Evolutionary conservation across 2,329 filamentous ascomycete genomes (phyloP).

Genomic region (Ceratocystis diversiconidia): DNA sequence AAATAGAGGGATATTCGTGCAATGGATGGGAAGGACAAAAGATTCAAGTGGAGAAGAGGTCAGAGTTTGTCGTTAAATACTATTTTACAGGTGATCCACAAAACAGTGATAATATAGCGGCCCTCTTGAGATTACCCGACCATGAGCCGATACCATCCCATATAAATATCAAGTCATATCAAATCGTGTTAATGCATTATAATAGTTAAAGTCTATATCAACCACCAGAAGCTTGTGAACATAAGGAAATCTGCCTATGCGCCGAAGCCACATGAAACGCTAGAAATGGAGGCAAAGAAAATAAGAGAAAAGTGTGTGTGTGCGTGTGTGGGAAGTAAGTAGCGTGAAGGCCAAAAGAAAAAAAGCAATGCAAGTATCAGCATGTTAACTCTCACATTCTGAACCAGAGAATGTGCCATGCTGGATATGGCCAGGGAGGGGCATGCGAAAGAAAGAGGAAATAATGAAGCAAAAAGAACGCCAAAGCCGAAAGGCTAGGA

Average conservation of each 20-base stretch:
- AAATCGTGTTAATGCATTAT: neutral
- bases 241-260: neutral
- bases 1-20: neutral
- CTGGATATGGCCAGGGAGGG: neutral
- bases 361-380: neutral
- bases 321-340: neutral
- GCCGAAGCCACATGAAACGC: neutral
- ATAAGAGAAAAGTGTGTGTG: neutral
- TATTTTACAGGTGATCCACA: neutral
- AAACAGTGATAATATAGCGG: neutral
- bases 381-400: neutral
- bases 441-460: neutral
- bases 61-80: conserved; percentile 7
- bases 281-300: neutral
- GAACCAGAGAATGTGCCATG: neutral
- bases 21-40: neutral
- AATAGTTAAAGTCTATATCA: neutral
- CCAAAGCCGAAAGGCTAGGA: neutral
- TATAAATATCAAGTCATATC: neutral
- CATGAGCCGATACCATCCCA: neutral
- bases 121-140: neutral
- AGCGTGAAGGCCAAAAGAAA: neutral
- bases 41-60: neutral
- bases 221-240: neutral
- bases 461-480: neutral